Evolutionary conservation across 2,329 filamentous ascomycete genomes (phyloP).

Genomic region (Aureobasidium pullulans): DNA sequence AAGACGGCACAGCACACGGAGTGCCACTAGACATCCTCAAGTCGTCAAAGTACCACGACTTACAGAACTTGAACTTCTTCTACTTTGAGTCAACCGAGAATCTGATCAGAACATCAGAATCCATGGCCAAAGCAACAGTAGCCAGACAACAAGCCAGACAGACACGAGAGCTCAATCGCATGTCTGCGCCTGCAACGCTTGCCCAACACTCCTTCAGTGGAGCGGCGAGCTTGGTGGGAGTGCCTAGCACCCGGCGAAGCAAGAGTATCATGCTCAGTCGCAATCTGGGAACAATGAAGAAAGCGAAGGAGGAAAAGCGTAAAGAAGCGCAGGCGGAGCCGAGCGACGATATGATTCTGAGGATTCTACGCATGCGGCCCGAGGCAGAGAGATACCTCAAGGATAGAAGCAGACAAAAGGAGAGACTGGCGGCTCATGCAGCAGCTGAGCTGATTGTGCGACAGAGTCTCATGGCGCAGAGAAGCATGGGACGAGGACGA

Average conservation of each 20-base stretch:
- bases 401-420: slow-evolving; percentile 87
- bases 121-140: slow-evolving; percentile 84
- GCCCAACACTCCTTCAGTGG: slow-evolving; percentile 42
- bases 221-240: slow-evolving; percentile 53
- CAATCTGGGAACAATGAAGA: slow-evolving; percentile 92
- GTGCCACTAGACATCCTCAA: slow-evolving; percentile 88
- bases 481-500: slow-evolving; percentile 14
- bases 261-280: slow-evolving; percentile 79
- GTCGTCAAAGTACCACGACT: slow-evolving; percentile 95
- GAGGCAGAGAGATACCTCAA: slow-evolving; percentile 83
- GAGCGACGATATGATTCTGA: slow-evolving; percentile 94
- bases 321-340: slow-evolving; percentile 94
- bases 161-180: slow-evolving; percentile 50
- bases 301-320: slow-evolving; percentile 91
- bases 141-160: slow-evolving; percentile 58
- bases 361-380: slow-evolving; percentile 89
- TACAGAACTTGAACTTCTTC: slow-evolving; percentile 95
- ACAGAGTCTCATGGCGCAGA: slow-evolving; percentile 66
- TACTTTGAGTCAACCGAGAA: slow-evolving; percentile 91
- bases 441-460: slow-evolving; percentile 91
- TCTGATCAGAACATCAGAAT: slow-evolving; percentile 88
- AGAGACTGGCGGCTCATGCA: slow-evolving; percentile 79
- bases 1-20: slow-evolving; percentile 73
- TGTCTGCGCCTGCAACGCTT: slow-evolving; percentile 57
- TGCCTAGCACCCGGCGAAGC: slow-evolving; percentile 40